Evolutionary conservation across 1,284 basidiomycete genomes (phyloP), one percentile per base, ranked within the genome.

Genomic region (Lentinus polychrous): DNA sequence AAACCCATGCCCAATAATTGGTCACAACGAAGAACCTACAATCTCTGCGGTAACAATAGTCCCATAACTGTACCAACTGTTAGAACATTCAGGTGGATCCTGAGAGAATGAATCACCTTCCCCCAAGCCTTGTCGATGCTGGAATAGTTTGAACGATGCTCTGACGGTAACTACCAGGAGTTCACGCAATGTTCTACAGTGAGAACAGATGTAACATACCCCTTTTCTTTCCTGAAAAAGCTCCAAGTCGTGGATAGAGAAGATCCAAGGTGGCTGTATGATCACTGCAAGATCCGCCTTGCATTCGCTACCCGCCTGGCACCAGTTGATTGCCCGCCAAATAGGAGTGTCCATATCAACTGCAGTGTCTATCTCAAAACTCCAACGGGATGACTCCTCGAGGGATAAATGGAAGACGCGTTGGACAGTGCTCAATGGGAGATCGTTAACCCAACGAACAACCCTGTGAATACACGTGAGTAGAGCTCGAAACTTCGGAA

Each of bases 1-100:
- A 86, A 2, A 78, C 76, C 86, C 86, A 88, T 36, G 77, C 71
- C 24, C 72, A 72, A 53, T 86, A 87, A 2, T 76, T 81, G 12
- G 84, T 83, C 44, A 87, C 53, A 12, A 85, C 73, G 57, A 86
- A 88, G 72, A 74, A 85, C 14, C 69, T 76, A 18, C 74, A 73
- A n/a, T 72, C 66, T 49, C 66, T 68, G 12, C 64, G 62, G 32
- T 73, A 65, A 57, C 84, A 87, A 10, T 74, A 60, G 59, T 88
- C 86, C 75, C 79, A 86, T 17, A 88, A 58, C 83, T 87, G 52
- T 40, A 43, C 38, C 43, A 35, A 23, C 10, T 22, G 35, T 17
- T 46, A 17, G 11, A 49, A 35, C 4, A 43, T 22, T 1, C 22
- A 43, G 46, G 41, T 44, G 15, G n/a, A 44, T n/a, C 31, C 8